A percentile compares a stretch with the other conserved stretches of the same genome.
Conservation (phyloP, 768 basidiomycete genomes). For the Lactarius hengduanensis region DNA sequence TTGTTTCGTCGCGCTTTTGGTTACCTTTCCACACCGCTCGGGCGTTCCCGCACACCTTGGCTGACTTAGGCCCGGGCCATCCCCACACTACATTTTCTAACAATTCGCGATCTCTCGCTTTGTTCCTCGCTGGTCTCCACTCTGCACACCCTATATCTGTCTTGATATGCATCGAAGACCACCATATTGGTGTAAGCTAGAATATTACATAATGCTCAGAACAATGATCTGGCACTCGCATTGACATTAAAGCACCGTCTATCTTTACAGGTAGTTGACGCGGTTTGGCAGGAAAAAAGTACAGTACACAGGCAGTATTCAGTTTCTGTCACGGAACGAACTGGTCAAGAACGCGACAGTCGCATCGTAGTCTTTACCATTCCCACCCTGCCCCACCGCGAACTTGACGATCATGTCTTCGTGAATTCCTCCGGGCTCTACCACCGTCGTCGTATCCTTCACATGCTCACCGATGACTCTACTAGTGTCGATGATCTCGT, state of each 20-base stretch:
- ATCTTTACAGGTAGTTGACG: not conserved
- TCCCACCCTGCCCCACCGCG: slow-evolving; percentile 1
- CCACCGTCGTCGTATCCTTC: slow-evolving; percentile 3
- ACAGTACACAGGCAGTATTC: not conserved
- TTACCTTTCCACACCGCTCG: too few species aligned
- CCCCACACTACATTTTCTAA: too few species aligned
- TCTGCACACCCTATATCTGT: too few species aligned
- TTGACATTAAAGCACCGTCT: not conserved
- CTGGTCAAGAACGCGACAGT: not conserved
- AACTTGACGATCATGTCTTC: slow-evolving; percentile 13
- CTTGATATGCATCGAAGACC: too few species aligned
- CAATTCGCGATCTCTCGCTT: too few species aligned
- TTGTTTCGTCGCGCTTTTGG: too few species aligned
- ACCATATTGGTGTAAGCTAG: too few species aligned
- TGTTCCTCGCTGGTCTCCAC: too few species aligned
- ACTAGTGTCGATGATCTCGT: not conserved
- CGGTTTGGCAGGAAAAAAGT: not conserved
- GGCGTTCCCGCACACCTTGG: too few species aligned
- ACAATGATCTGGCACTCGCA: not conserved
- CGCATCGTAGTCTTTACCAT: slow-evolving; percentile 7
- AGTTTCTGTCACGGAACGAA: not conserved
- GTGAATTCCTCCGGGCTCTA: slow-evolving; percentile 5
- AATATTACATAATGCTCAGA: not conserved
- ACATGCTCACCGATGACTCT: not conserved
- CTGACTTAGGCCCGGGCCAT: too few species aligned